A percentile compares a stretch with the other conserved stretches of the same genome.
Conservation (phyloP, 208 protist genomes). For the Balamuthia mandrillaris region DNA sequence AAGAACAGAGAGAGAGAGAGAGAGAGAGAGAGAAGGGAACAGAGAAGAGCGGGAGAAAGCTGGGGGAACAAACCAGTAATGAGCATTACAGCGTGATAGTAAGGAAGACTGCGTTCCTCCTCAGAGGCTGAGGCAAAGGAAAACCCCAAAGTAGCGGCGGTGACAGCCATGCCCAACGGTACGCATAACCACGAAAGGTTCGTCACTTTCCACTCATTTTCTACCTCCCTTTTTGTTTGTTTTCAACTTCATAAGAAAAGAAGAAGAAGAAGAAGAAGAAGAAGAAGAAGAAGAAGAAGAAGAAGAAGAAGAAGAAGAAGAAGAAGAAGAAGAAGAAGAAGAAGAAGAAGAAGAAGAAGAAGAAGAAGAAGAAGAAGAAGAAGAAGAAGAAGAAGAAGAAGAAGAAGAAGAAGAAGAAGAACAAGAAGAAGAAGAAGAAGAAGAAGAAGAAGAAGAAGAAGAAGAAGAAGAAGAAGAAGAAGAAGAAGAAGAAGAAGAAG, state of each 20-base stretch:
- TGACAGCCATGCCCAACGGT: background rate
- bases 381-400: slow-evolving; percentile 11
- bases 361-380: background rate
- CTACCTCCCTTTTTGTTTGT: background rate
- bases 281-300: background rate
- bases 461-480: background rate
- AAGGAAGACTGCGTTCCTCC: background rate
- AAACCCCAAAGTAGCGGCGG: background rate
- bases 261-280: background rate
- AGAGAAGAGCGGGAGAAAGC: too few species aligned
- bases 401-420: background rate
- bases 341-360: background rate
- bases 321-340: background rate
- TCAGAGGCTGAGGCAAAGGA: background rate
- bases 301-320: background rate
- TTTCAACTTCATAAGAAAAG: background rate
- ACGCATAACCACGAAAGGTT: background rate
- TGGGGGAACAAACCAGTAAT: background rate
- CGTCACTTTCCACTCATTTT: background rate
- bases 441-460: background rate
- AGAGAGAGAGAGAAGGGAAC: too few species aligned
- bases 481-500: background rate
- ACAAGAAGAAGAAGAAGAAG: background rate
- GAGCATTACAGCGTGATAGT: slow-evolving; percentile 1
- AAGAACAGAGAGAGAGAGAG: too few species aligned